Evolutionary conservation across 2,329 filamentous ascomycete species (phyloP), one percentile per base, ranked within the genome.

Genomic region (Claviceps maximensis): DNA sequence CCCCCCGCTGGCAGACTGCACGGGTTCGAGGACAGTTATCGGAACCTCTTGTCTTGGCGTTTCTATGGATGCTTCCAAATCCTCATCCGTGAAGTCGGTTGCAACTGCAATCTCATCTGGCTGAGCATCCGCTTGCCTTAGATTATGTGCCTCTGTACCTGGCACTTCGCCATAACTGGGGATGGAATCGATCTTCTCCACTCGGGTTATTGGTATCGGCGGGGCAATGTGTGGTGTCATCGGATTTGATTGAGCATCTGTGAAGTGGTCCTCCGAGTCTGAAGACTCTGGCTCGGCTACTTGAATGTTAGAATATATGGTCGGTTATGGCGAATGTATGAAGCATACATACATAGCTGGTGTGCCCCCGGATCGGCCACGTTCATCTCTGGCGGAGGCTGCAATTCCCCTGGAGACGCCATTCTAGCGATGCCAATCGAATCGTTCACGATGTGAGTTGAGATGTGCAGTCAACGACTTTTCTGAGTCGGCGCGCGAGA

Each of bases 191-290:
- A 82, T 71, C 67, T 75, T 79, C 62, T 83, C 78, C 36, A 82
- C 73, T 52, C 78, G 69, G 25, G 77, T 80, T 56, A 71, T 74
- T n/a, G 79, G 80, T 52, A 82, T 75, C 21, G 79, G 76, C 15
- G 77, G 77, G 56, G 63, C 66, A 42, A 65, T 61, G 6, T 65
- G 68, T 9, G 68, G 71, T 63, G 67, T 77, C 58, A 60, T 67
- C 54, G 63, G 71, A 53, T 67, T 74, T 36, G 80, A 82, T 52
- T 78, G 78, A 36, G 82, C 82, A 63, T 86, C 82, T 50, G 79
- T 84, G 66, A 83, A 86, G 67, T 85, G 82, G 59, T 86, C 82
- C 47, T 85, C 82, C 29, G 80, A 83, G 57, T 84, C 82, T 49
- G 81, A 83, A 31, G 71, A 72, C 55, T 56, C 54, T 42, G 54